Conservation (phyloP, 31 red algal genomes). For the Asparagopsis taxiformis region DNA sequence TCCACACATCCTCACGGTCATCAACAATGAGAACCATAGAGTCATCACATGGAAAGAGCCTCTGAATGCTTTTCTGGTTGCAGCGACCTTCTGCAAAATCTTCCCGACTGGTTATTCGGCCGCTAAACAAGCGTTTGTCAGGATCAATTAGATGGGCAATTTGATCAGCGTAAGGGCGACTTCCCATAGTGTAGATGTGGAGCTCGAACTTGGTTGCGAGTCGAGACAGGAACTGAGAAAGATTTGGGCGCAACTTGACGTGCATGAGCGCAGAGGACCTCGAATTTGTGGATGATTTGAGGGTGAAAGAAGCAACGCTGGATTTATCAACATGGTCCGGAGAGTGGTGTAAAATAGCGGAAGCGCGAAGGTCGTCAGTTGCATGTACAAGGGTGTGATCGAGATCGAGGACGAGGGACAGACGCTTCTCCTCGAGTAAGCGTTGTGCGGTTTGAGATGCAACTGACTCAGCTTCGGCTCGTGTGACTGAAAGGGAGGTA, state of each 20-base stretch:
- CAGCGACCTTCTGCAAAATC: slow-evolving; percentile 92
- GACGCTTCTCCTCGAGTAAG: slow-evolving; percentile 49
- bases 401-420: slow-evolving; percentile 96
- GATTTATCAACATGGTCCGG: slow-evolving; percentile 17
- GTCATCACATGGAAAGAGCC: slow-evolving; percentile 98
- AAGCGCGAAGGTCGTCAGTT: slow-evolving; percentile 78
- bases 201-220: slow-evolving; percentile 81
- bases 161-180: slow-evolving; percentile 86
- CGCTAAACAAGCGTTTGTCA: slow-evolving; percentile 71
- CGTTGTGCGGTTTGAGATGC: slow-evolving; percentile 55
- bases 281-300: not conserved
- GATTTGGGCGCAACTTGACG: slow-evolving; percentile 92
- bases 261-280: slow-evolving; percentile 39
- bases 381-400: slow-evolving; percentile 99
- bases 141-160: slow-evolving; percentile 90
- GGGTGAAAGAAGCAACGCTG: slow-evolving; percentile 38
- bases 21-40: slow-evolving; percentile 98
- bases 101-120: slow-evolving; percentile 86
- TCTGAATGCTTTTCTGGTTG: slow-evolving; percentile 92
- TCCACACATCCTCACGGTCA: slow-evolving; percentile 99
- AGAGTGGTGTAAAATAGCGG: slow-evolving; percentile 32
- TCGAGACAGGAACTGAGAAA: slow-evolving; percentile 71
- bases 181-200: slow-evolving; percentile 99
- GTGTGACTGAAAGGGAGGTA: slow-evolving; percentile 61
- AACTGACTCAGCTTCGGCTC: slow-evolving; percentile 69